Evolutionary conservation across 2,329 filamentous ascomycete species (phyloP).

Genomic region (Chaetoscypha palmicola): DNA sequence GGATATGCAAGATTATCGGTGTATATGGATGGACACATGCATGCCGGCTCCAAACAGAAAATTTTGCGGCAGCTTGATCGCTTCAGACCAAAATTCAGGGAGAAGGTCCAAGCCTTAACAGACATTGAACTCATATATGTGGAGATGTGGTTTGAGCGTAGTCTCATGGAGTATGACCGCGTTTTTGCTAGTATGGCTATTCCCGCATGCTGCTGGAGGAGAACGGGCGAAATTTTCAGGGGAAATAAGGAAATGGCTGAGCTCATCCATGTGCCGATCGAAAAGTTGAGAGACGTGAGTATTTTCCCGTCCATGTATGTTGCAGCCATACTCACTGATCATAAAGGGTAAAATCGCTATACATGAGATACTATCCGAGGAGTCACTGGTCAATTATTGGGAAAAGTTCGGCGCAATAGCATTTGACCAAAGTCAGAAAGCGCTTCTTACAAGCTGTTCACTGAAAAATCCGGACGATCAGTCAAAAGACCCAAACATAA

Average conservation of each 20-base stretch:
- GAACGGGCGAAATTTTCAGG: constrained; percentile 94
- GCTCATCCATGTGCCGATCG: constrained; percentile 86
- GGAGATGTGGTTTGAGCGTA: constrained; percentile 98
- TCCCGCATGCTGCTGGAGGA: constrained; percentile 92
- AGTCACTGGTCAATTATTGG: constrained; percentile 94
- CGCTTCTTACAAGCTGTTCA: constrained; percentile 86
- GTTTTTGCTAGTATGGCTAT: constrained; percentile 99
- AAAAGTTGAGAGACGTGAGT: constrained; percentile 81
- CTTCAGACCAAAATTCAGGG: constrained; percentile 91
- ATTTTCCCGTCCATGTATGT: background rate
- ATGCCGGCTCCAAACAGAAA: constrained; percentile 75
- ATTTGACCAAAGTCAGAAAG: constrained; percentile 90
- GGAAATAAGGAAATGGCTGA: constrained; percentile 99
- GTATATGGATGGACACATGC: constrained; percentile 88
- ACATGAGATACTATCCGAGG: constrained; percentile 92
- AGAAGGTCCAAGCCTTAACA: constrained; percentile 85
- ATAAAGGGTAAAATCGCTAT: constrained; percentile 82
- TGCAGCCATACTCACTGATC: constrained; percentile 5
- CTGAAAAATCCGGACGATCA: constrained; percentile 73
- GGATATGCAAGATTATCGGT: constrained; percentile 84
- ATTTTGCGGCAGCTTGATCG: constrained; percentile 86
- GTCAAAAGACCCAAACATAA: constrained; percentile 65
- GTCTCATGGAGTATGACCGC: constrained; percentile 94
- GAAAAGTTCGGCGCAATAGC: constrained; percentile 98
- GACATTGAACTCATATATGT: constrained; percentile 92